phyloP scores from a whole-genome alignment of 176 grass and related monocot species.

The Oropetium thomaeum region DNA sequence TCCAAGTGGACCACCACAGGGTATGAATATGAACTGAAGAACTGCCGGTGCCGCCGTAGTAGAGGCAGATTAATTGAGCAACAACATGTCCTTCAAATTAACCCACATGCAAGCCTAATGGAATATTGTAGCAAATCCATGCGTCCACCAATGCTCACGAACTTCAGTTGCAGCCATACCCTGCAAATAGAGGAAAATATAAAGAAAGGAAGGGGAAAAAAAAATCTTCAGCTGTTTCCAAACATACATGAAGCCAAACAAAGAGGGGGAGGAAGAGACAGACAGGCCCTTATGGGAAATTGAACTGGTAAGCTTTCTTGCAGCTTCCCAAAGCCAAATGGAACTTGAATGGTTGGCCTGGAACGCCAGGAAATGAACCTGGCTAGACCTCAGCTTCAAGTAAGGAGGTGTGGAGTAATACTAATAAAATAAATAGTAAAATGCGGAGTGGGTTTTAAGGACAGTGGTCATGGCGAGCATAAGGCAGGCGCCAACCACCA shows the following conservation, averaged over 20 bases:
- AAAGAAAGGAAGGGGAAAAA: not conserved
- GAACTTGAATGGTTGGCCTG: conserved; percentile 23
- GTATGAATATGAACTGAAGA: conserved; percentile 8
- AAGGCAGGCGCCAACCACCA: conserved; percentile 35
- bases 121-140: not conserved
- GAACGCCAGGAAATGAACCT: conserved; percentile 37
- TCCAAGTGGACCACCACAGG: conserved; percentile 33
- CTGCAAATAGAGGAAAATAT: no score
- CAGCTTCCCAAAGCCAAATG: conserved; percentile 37
- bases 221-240: not conserved
- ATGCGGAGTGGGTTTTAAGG: conserved; percentile 20
- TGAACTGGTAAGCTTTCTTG: conserved; percentile 7
- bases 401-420: not conserved
- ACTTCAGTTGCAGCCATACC: not conserved
- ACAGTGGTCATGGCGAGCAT: conserved; percentile 35
- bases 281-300: conserved; percentile 27
- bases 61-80: no score
- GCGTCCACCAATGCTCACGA: conserved; percentile 21
- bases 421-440: not conserved
- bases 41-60: not conserved
- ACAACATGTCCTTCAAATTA: not conserved
- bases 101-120: not conserved
- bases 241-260: not conserved
- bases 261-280: not conserved
- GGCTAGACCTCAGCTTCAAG: conserved; percentile 29